Evolutionary conservation across 78 protist genomes (phyloP).

Genomic region (Polysphondylium violaceum): DNA sequence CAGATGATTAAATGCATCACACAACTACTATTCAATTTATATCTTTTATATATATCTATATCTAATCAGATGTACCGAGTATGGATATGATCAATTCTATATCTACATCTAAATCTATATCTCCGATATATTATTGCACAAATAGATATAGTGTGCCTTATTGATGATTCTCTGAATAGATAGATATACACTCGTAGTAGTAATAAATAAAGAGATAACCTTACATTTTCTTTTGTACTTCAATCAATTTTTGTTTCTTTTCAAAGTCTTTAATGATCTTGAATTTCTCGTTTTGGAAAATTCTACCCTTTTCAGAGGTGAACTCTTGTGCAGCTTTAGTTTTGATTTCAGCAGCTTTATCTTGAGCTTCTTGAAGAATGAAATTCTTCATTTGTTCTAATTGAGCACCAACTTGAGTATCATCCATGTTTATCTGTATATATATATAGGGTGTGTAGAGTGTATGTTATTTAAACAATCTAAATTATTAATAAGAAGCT

Average conservation of each 20-base stretch:
- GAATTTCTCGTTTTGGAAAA: conserved; percentile 85
- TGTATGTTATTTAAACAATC: background rate
- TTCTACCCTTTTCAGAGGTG: conserved; percentile 88
- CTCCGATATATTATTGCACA: too few relatives aligned
- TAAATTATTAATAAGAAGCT: background rate
- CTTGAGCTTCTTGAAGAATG: conserved; percentile 89
- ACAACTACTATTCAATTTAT: too few relatives aligned
- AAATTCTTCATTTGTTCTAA: conserved; percentile 87
- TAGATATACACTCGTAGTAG: too few relatives aligned
- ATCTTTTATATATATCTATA: too few relatives aligned
- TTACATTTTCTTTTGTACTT: conserved; percentile 90
- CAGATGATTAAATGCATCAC: background rate
- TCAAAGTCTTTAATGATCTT: conserved; percentile 88
- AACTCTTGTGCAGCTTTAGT: conserved; percentile 89
- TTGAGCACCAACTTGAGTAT: conserved; percentile 60
- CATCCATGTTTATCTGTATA: conserved; percentile 30
- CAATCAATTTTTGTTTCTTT: conserved; percentile 88
- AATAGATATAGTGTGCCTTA: too few relatives aligned
- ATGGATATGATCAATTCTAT: too few relatives aligned
- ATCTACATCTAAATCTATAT: too few relatives aligned
- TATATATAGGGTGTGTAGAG: too few relatives aligned
- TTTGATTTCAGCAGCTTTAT: conserved; percentile 87
- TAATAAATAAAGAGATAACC: background rate
- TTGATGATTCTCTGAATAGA: too few relatives aligned
- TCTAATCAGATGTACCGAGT: too few relatives aligned